Percentiles rank a stretch among this genome's conserved stretches.
Evolutionary conservation across 768 basidiomycete species (phyloP).

Genomic region (Phanerochaete carnosa): DNA sequence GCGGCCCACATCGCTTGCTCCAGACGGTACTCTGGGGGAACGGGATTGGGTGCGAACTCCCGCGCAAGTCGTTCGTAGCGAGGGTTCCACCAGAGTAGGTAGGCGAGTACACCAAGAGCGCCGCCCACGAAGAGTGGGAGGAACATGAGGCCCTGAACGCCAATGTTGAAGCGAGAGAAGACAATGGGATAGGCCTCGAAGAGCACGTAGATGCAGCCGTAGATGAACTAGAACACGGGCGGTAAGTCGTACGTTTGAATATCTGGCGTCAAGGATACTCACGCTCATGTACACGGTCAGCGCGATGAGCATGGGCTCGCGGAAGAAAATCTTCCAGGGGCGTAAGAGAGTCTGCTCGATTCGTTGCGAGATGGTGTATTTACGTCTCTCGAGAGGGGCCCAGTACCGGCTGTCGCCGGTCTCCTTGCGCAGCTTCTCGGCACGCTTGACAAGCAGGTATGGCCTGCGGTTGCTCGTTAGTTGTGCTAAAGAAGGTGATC

Average conservation of each 20-base stretch:
- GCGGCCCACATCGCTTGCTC: constrained; percentile 47
- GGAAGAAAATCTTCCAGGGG: constrained; percentile 61
- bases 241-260: neutral
- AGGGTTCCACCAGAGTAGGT: constrained; percentile 48
- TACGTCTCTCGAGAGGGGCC: constrained; percentile 47
- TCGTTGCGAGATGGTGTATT: constrained; percentile 38
- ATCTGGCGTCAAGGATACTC: constrained; percentile 19
- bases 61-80: constrained; percentile 42
- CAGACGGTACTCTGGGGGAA: constrained; percentile 61
- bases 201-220: constrained; percentile 58
- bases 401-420: constrained; percentile 51
- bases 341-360: constrained; percentile 46
- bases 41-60: constrained; percentile 48
- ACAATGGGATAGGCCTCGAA: constrained; percentile 67
- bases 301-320: constrained; percentile 67
- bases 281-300: constrained; percentile 61
- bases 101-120: constrained; percentile 23
- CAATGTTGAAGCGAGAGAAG: constrained; percentile 49
- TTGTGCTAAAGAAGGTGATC: neutral
- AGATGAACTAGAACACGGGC: constrained; percentile 45
- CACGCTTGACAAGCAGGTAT: constrained; percentile 50
- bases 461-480: constrained; percentile 36
- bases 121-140: constrained; percentile 56
- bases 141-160: constrained; percentile 57
- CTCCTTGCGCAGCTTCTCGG: constrained; percentile 45